These are phyloP conservation scores for Apiospora kogelbergensis DNA, from an alignment of 2,329 filamentous ascomycete genomes.

Conservation along the genomic window DNA sequence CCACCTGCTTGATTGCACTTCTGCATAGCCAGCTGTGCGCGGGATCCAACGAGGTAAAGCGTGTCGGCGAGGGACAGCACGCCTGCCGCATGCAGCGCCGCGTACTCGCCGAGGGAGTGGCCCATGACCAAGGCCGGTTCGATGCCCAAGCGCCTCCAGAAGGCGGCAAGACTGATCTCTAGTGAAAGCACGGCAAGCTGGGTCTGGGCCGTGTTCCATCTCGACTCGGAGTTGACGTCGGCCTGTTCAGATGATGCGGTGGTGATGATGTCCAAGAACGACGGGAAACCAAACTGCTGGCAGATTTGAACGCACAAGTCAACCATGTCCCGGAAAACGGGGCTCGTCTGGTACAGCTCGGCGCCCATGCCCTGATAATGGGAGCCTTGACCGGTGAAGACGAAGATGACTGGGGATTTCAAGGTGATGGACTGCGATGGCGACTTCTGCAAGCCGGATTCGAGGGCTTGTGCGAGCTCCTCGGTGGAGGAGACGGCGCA, in stretches of 20 bases:
- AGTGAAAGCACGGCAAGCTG: not conserved
- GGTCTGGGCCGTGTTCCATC: not conserved
- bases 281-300: not conserved
- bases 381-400: not conserved
- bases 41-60: not conserved
- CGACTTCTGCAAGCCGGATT: too few species aligned
- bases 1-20: too few species aligned
- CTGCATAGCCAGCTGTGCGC: not conserved
- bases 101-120: slow-evolving; percentile 5
- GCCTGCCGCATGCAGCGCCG: not conserved
- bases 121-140: not conserved
- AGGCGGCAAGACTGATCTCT: not conserved
- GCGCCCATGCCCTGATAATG: not conserved
- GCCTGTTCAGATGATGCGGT: not conserved
- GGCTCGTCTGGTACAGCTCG: not conserved
- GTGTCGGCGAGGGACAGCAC: not conserved
- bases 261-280: not conserved
- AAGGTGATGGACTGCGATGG: not conserved
- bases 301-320: not conserved
- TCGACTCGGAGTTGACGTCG: too few species aligned
- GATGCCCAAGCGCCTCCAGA: not conserved
- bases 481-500: too few species aligned
- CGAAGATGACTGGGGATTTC: not conserved
- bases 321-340: not conserved
- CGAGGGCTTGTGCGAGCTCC: too few species aligned